phyloP scores from a whole-genome alignment of 305 asterid species.

The Plantago lanceolata region DNA sequence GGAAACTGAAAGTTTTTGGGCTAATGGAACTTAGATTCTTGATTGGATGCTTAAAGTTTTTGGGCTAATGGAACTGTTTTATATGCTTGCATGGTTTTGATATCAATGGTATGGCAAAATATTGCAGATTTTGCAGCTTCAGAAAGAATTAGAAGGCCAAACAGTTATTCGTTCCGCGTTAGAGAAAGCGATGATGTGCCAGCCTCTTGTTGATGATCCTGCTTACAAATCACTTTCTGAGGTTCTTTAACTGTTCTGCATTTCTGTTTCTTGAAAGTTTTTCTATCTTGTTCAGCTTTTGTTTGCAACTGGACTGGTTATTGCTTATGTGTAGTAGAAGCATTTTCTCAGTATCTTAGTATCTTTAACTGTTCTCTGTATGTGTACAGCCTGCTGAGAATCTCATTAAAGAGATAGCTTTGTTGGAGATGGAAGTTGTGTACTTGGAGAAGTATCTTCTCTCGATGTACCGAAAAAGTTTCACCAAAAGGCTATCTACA shows the following conservation, averaged over 20 bases:
- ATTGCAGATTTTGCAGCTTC: conserved; percentile 53
- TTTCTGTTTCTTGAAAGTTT: not conserved
- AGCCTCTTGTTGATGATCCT: conserved; percentile 46
- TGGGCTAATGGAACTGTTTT: too few relatives aligned
- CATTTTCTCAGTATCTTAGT: too few relatives aligned
- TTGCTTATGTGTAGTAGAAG: too few relatives aligned
- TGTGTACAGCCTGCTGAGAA: conserved; percentile 57
- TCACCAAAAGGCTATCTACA: conserved; percentile 38
- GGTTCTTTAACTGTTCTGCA: conserved; percentile 28
- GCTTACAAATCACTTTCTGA: conserved; percentile 44
- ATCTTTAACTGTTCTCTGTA: too few relatives aligned
- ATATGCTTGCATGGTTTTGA: too few relatives aligned
- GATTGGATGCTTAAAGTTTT: not conserved
- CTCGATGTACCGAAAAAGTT: conserved; percentile 53
- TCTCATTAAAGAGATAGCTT: conserved; percentile 63
- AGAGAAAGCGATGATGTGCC: conserved; percentile 47
- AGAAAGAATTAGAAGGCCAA: conserved; percentile 55
- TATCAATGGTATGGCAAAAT: not conserved
- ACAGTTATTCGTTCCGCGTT: conserved; percentile 42
- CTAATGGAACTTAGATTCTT: not conserved
- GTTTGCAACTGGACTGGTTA: not conserved
- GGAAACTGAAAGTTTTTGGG: not conserved
- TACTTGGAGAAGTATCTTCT: conserved; percentile 78
- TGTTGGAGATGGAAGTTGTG: conserved; percentile 65
- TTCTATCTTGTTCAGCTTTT: not conserved